phyloP scores from a whole-genome alignment of 1,139 yeast species.

The Wickerhamomyces sp. region DNA sequence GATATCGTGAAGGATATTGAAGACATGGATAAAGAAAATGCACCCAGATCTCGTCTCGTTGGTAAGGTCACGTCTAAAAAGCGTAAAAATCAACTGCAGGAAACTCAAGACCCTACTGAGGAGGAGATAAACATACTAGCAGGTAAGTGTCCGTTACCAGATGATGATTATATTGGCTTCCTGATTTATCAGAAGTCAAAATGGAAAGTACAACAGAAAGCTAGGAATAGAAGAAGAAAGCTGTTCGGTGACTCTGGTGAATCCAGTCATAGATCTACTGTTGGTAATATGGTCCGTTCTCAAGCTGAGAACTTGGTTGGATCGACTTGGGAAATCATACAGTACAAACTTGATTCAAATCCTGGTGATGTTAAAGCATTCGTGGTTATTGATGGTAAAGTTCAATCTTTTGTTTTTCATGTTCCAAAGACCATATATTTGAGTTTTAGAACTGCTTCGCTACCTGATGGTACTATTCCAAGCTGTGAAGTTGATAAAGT shows the following conservation, averaged over 20 bases:
- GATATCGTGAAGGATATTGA: constrained; percentile 64
- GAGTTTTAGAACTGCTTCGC: constrained; percentile 49
- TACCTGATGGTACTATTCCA: constrained; percentile 43
- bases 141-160: constrained; percentile 64
- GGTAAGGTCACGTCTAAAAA: constrained; percentile 50
- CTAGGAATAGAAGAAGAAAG: constrained; percentile 66
- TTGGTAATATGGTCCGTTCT: constrained; percentile 65
- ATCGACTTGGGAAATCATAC: constrained; percentile 80
- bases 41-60: constrained; percentile 30
- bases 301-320: constrained; percentile 80
- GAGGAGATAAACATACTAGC: constrained; percentile 46
- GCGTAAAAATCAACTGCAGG: constrained; percentile 31
- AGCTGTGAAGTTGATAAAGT: constrained; percentile 60
- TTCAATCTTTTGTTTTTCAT: constrained; percentile 69
- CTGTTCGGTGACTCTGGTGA: constrained; percentile 68
- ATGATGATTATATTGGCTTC: constrained; percentile 73
- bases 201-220: constrained; percentile 75
- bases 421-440: constrained; percentile 73
- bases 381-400: constrained; percentile 63
- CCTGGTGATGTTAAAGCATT: constrained; percentile 78
- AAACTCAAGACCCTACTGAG: constrained; percentile 30
- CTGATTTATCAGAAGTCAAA: constrained; percentile 75
- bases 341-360: constrained; percentile 51
- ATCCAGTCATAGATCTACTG: constrained; percentile 41
- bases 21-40: constrained; percentile 51